Evolutionary conservation across 2,329 filamentous ascomycete genomes (phyloP).

Genomic region (Pyrenophora tritici-repentis): DNA sequence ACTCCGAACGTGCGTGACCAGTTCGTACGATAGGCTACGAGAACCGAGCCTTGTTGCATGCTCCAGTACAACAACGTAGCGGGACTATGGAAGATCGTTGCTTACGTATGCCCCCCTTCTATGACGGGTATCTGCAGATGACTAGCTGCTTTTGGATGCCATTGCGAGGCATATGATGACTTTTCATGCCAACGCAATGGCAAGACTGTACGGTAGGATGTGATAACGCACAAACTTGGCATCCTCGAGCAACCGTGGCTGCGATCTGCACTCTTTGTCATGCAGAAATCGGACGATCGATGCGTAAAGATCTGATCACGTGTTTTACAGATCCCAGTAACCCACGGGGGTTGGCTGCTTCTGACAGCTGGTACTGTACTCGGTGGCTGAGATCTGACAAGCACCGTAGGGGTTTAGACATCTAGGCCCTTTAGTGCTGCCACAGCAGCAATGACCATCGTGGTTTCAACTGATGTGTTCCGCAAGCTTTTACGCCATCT

Average conservation of each 20-base stretch:
- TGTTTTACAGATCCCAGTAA: background rate
- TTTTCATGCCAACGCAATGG: background rate
- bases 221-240: constrained; percentile 5
- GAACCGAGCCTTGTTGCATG: constrained; percentile 10
- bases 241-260: constrained; percentile 3
- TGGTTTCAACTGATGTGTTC: background rate
- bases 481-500: constrained; percentile 3
- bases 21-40: background rate
- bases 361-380: constrained; percentile 7
- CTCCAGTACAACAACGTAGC: background rate
- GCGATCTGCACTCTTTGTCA: background rate
- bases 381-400: constrained; percentile 13
- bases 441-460: constrained; percentile 2
- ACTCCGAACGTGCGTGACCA: background rate
- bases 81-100: background rate
- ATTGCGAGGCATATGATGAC: background rate
- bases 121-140: constrained; percentile 16
- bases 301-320: background rate
- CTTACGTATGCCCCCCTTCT: constrained; percentile 10
- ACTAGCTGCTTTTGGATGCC: background rate
- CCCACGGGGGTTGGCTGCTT: constrained; percentile 2
- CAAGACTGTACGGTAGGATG: background rate
- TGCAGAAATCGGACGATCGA: background rate
- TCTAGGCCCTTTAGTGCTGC: background rate
- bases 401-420: no score